Conservation (phyloP, 192 early-diverging fungal genomes). For the Mycoemilia scoparia region DNA sequence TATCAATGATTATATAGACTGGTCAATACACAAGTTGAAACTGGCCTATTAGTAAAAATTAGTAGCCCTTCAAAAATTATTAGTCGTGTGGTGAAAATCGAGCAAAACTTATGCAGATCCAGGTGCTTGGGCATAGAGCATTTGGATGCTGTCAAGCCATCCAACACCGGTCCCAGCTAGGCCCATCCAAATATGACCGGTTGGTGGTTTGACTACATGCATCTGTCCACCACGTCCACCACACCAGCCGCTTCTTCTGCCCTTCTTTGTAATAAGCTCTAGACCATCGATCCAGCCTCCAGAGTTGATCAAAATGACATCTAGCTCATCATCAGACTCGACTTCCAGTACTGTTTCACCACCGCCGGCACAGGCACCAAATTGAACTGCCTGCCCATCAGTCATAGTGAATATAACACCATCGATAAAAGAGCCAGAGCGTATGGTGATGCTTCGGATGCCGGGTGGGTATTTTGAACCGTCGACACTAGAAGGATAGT, state of each 20-base stretch:
- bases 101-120: too few relatives aligned
- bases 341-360: conserved; percentile 12
- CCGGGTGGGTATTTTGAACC: too few relatives aligned
- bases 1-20: too few relatives aligned
- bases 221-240: conserved; percentile 32
- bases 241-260: conserved; percentile 33
- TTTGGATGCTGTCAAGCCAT: conserved; percentile 36
- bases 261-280: conserved; percentile 31
- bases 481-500: conserved; percentile 3
- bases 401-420: conserved; percentile 26
- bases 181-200: conserved; percentile 33
- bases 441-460: conserved; percentile 18
- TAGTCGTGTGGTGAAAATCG: too few relatives aligned
- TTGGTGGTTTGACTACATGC: conserved; percentile 27
- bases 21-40: too few relatives aligned
- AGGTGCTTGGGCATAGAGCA: conserved; percentile 24
- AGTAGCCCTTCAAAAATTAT: too few relatives aligned
- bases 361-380: conserved; percentile 28
- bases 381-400: conserved; percentile 17
- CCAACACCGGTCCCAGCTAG: conserved; percentile 30
- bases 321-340: conserved; percentile 27
- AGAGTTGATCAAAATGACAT: conserved; percentile 25
- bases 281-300: conserved; percentile 45
- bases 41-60: too few relatives aligned
- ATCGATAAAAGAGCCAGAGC: conserved; percentile 30